These are phyloP conservation scores for Erythrophleum fordii DNA, from an alignment of 306 rosid genomes.

Conservation along the genomic window DNA sequence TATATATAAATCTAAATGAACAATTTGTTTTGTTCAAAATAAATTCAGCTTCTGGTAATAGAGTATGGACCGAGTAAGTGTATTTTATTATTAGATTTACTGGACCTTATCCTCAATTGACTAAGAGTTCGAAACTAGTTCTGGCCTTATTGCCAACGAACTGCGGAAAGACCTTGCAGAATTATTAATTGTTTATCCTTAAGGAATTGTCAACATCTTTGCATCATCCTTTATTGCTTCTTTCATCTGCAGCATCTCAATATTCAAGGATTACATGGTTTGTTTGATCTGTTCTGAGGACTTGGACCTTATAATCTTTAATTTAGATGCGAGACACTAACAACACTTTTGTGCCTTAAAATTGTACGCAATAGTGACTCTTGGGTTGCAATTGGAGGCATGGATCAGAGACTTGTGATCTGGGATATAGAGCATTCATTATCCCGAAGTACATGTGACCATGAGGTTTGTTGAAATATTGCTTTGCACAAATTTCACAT, in stretches of 20 bases:
- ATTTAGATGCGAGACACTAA: not conserved
- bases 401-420: constrained; percentile 75
- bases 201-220: constrained; percentile 6
- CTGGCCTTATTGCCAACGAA: constrained; percentile 12
- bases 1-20: not conserved
- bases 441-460: constrained; percentile 71
- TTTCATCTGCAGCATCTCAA: not conserved
- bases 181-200: not conserved
- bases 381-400: constrained; percentile 86
- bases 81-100: constrained; percentile 1
- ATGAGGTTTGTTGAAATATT: constrained; percentile 66
- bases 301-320: constrained; percentile 6
- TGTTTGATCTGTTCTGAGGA: not conserved
- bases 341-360: constrained; percentile 31
- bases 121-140: not conserved
- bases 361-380: constrained; percentile 52
- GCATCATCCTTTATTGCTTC: not conserved
- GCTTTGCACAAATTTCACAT: constrained; percentile 6
- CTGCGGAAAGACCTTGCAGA: no score
- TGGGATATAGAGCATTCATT: constrained; percentile 83
- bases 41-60: not conserved
- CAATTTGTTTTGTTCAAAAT: not conserved
- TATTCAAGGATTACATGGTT: not conserved
- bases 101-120: not conserved
- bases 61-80: not conserved